Evolutionary conservation across 1,139 yeast species (phyloP), one percentile per base, ranked within the genome.

Genomic region (Magnusiomyces paraingens): DNA sequence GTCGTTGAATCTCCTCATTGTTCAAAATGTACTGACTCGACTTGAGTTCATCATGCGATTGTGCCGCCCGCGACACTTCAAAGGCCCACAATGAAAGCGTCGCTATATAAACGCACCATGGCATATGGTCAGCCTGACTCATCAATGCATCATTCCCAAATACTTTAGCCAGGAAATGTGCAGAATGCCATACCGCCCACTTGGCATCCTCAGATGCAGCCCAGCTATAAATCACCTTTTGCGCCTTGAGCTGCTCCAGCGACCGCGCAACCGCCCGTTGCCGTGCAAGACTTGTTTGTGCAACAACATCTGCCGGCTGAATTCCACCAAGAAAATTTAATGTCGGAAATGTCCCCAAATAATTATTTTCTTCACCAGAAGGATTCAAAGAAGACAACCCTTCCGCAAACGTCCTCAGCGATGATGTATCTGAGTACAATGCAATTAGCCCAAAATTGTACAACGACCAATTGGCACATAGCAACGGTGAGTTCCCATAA

Each of bases 151-250:
- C 60, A 43, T 61, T 62, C 44, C 55, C 55, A 22, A 63, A 56
- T 3, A 64, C 54, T 17, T 59, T 56, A 10, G 61, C 57, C 52
- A 64, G 54, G 40, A 63, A 65, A 51, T 64, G 65, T 38, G 61
- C 63, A 22, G 66, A 62, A 42, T 64, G 62, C 68, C 67, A 64
- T 2, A 62, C 61, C 1, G 68, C 68, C 56, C 63, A 56, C 17
- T 61, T 57, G 12, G 65, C 65, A 32, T 64, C 67, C 8, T 61
- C 60, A 1, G 66, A 61, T 2, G 58, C 51, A 5, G 64, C 61
- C 68, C 68, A 64, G 17, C 39, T 45, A n/a, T 49, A 52, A n/a
- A 52, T 45, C 3, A 49, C 55, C 42, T 52, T 52, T 29, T 52
- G 55, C 2, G 55, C 55, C 15, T 49, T 45, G 11, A 52, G 50